Percentiles rank a stretch among this genome's conserved stretches.
Conservation (phyloP, 2,329 filamentous ascomycete genomes). For the Cryphonectria parasitica region DNA sequence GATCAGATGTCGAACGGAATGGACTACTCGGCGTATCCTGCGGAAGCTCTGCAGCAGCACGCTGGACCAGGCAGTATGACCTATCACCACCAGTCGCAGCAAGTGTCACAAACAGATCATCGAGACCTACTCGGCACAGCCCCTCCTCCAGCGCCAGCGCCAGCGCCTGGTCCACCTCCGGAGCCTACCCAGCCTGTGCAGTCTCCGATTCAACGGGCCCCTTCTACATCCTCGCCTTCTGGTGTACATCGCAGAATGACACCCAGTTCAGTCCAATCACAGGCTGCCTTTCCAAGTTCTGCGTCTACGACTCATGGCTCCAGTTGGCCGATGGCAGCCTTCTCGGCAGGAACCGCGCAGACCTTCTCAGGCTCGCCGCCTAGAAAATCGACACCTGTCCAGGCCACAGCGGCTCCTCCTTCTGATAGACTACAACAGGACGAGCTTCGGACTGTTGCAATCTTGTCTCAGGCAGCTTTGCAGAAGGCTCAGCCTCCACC, state of each 20-base stretch:
- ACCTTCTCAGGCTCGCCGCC: slow-evolving; percentile 10
- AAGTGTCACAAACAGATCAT: slow-evolving; percentile 12
- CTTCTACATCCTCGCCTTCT: slow-evolving; percentile 3
- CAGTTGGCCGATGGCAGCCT: slow-evolving; percentile 30
- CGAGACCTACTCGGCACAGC: slow-evolving; percentile 8
- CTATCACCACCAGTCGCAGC: slow-evolving; percentile 25
- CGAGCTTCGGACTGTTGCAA: slow-evolving; percentile 24
- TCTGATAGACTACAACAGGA: slow-evolving; percentile 23
- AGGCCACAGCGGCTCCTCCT: slow-evolving; percentile 8
- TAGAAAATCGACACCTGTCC: slow-evolving; percentile 4
- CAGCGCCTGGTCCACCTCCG: slow-evolving; percentile 9
- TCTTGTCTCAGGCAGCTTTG: slow-evolving; percentile 34
- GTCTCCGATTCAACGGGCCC: slow-evolving; percentile 5
- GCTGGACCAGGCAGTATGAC: slow-evolving; percentile 7
- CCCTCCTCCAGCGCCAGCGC: slow-evolving; percentile 12
- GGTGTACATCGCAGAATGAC: slow-evolving; percentile 26
- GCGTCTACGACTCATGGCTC: slow-evolving; percentile 1
- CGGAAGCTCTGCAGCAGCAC: slow-evolving; percentile 8
- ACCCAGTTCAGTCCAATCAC: slow-evolving; percentile 19
- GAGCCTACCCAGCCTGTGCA: slow-evolving; percentile 14
- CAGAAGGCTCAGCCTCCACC: slow-evolving; percentile 38
- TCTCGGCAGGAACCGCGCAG: slow-evolving; percentile 5
- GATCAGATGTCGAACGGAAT: slow-evolving; percentile 13
- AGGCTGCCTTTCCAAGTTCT: slow-evolving; percentile 5
- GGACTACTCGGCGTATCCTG: slow-evolving; percentile 21